These are phyloP conservation scores for Fusarium sublunatum DNA, from an alignment of 2,329 filamentous ascomycete genomes.

Conservation along the genomic window DNA sequence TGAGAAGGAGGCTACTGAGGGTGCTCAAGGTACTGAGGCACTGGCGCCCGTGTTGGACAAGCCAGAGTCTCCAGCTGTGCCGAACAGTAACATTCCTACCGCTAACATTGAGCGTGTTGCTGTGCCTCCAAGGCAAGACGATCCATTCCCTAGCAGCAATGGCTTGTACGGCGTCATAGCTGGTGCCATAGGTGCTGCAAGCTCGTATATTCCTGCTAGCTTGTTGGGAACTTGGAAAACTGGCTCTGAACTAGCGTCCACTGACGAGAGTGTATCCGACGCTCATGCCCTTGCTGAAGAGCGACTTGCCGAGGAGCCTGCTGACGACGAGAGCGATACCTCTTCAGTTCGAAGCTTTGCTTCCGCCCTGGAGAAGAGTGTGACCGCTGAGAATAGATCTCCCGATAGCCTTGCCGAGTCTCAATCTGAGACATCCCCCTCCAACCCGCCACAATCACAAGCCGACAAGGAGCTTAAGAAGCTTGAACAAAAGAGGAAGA, in stretches of 20 bases:
- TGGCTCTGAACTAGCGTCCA: slow-evolving; percentile 43
- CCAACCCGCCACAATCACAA: slow-evolving; percentile 41
- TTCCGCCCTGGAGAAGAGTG: slow-evolving; percentile 57
- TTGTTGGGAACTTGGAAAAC: slow-evolving; percentile 48
- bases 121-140: slow-evolving; percentile 40
- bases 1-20: slow-evolving; percentile 11
- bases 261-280: slow-evolving; percentile 44
- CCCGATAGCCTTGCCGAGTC: slow-evolving; percentile 44
- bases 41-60: not conserved
- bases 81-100: not conserved
- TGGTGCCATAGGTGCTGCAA: slow-evolving; percentile 63
- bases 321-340: slow-evolving; percentile 54
- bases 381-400: slow-evolving; percentile 47
- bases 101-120: slow-evolving; percentile 31
- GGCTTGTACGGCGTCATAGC: slow-evolving; percentile 68
- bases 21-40: slow-evolving; percentile 1
- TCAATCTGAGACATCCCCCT: slow-evolving; percentile 56
- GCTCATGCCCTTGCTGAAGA: slow-evolving; percentile 42
- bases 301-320: not conserved
- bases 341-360: slow-evolving; percentile 62
- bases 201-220: slow-evolving; percentile 57
- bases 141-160: slow-evolving; percentile 53
- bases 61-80: slow-evolving; percentile 9
- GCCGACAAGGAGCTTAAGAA: slow-evolving; percentile 73
- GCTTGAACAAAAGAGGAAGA: slow-evolving; percentile 68